Evolutionary conservation across 106 monocot genomes (phyloP).

Genomic region (Platanthera guangdongensis): DNA sequence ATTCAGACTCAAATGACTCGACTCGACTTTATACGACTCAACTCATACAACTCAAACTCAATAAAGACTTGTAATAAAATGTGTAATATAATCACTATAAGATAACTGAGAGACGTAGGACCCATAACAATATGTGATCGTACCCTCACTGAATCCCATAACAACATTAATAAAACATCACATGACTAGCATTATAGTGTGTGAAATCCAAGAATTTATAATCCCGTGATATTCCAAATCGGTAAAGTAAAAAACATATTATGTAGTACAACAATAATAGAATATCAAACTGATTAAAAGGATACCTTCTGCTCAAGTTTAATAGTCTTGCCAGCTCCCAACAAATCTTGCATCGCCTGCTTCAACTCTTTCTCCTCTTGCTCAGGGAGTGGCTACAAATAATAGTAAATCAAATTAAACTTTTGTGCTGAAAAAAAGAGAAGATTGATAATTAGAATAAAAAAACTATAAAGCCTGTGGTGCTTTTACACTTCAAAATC

Average conservation of each 20-base stretch:
- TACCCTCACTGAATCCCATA: no score
- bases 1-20: no score
- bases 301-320: constrained; percentile 82
- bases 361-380: constrained; percentile 84
- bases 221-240: not conserved
- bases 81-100: no score
- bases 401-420: constrained; percentile 1
- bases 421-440: not conserved
- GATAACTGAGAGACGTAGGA: no score
- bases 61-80: no score
- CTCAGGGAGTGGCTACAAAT: constrained; percentile 70
- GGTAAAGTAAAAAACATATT: not conserved
- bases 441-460: not conserved
- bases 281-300: not conserved
- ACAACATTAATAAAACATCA: not conserved
- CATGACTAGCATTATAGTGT: not conserved
- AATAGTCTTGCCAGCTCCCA: constrained; percentile 72
- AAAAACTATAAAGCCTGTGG: not conserved
- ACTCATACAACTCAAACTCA: no score
- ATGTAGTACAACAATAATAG: not conserved
- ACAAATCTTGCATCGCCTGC: constrained; percentile 56
- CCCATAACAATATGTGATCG: no score
- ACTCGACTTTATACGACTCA: no score
- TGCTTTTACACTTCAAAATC: not conserved
- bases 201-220: not conserved